phyloP scores from a whole-genome alignment of 2,329 filamentous ascomycete species.

The Tolypocladium ovalisporum region DNA sequence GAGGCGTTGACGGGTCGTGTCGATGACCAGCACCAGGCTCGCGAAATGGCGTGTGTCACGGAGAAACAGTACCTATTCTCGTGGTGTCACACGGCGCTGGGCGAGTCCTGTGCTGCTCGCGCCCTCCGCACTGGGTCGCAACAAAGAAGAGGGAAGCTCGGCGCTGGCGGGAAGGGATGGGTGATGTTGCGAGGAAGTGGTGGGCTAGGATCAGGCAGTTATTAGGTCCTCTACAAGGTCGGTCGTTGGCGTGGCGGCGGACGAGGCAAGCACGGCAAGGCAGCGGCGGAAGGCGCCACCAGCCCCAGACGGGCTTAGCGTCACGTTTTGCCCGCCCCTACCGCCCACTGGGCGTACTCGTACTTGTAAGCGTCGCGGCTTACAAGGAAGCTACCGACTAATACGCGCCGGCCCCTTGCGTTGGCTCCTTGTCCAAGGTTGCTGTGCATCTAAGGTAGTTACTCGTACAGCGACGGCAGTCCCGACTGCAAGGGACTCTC shows the following conservation, averaged over 20 bases:
- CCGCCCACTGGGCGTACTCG: background rate
- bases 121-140: background rate
- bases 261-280: background rate
- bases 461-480: too few relatives aligned
- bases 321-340: background rate
- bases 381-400: too few relatives aligned
- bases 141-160: background rate
- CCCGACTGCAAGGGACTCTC: too few relatives aligned
- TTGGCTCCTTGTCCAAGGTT: too few relatives aligned
- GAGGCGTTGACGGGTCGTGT: background rate
- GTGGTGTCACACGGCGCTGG: background rate
- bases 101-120: background rate
- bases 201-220: background rate
- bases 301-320: constrained; percentile 3
- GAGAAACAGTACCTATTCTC: background rate
- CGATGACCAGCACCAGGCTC: background rate
- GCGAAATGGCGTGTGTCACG: background rate
- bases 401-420: too few relatives aligned
- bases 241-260: background rate
- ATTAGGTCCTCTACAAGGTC: background rate
- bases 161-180: background rate
- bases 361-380: background rate
- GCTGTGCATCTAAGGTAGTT: too few relatives aligned
- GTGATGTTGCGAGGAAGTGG: background rate
- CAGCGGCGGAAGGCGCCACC: background rate